Evolutionary conservation across 1,139 yeast genomes (phyloP).

Genomic region (Yamadazyma epiphylla): DNA sequence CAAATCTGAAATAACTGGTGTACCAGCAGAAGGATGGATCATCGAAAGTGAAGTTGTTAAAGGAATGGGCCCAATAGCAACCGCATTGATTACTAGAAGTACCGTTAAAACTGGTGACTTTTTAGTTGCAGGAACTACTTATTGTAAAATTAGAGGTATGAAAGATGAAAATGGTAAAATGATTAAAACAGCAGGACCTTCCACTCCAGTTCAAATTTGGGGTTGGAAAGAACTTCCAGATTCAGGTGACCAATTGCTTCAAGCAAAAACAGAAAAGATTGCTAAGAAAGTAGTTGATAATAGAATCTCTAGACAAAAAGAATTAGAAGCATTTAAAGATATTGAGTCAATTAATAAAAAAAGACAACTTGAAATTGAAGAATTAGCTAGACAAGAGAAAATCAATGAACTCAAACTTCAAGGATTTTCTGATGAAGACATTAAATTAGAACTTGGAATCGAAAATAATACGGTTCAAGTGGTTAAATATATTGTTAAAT

Average conservation of each 20-base stretch:
- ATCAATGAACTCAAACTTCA: conserved; percentile 53
- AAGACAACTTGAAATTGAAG: conserved; percentile 44
- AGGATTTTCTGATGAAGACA: conserved; percentile 49
- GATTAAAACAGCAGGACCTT: conserved; percentile 72
- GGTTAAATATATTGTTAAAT: conserved; percentile 61
- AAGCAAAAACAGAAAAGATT: conserved; percentile 66
- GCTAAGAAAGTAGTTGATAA: conserved; percentile 76
- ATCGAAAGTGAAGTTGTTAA: conserved; percentile 81
- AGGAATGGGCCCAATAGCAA: conserved; percentile 84
- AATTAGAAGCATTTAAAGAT: conserved; percentile 59
- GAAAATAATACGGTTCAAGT: conserved; percentile 17
- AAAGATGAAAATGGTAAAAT: conserved; percentile 68
- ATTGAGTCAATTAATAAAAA: conserved; percentile 68
- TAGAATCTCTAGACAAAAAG: conserved; percentile 53
- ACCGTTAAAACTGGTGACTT: conserved; percentile 65
- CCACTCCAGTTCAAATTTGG: conserved; percentile 85
- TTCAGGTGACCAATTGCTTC: conserved; percentile 83
- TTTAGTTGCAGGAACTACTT: conserved; percentile 80
- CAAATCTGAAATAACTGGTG: conserved; percentile 55
- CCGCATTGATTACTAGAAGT: conserved; percentile 80
- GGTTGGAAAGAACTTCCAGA: conserved; percentile 96
- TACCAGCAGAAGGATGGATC: conserved; percentile 80
- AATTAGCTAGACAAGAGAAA: conserved; percentile 47
- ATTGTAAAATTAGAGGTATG: conserved; percentile 83
- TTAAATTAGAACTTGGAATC: conserved; percentile 17